A percentile compares a stretch with the other conserved stretches of the same genome.
phyloP scores from a whole-genome alignment of 139 green algal species.

The Desmodesmus armatus region DNA sequence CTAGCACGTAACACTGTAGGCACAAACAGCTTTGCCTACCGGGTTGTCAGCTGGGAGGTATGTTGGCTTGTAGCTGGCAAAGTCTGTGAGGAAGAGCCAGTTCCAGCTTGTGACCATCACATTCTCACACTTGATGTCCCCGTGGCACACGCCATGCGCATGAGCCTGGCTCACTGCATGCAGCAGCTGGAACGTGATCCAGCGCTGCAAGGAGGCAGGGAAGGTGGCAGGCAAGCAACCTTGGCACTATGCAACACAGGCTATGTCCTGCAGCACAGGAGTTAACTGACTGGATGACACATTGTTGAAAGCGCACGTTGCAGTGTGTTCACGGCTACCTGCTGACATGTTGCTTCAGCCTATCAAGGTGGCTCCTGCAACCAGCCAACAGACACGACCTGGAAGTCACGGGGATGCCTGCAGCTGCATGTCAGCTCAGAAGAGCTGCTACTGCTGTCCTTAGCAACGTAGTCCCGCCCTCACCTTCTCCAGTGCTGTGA shows the following conservation, averaged over 20 bases:
- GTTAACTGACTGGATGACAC: no score
- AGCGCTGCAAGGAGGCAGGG: no score
- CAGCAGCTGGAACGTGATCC: slow-evolving; percentile 95
- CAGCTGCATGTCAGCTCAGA: not conserved
- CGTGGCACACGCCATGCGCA: slow-evolving; percentile 84
- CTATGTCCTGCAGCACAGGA: no score
- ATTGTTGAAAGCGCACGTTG: no score
- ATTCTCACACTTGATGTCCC: slow-evolving; percentile 96
- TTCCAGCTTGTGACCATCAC: slow-evolving; percentile 94
- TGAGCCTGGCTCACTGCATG: slow-evolving; percentile 83
- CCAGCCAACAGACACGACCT: no score
- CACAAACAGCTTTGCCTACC: slow-evolving; percentile 35
- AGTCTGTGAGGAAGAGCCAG: slow-evolving; percentile 94
- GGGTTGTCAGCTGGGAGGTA: slow-evolving; percentile 95
- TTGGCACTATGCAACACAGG: no score
- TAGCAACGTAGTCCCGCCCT: not conserved
- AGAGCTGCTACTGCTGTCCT: not conserved
- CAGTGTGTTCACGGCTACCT: no score
- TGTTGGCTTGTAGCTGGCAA: slow-evolving; percentile 94
- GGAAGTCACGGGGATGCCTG: no score
- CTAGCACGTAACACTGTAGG: not conserved
- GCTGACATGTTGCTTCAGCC: no score
- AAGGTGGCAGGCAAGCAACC: no score
- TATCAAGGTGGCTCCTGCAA: no score
- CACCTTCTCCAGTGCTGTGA: slow-evolving; percentile 92